Base-by-base conservation (phyloP, 495 filamentous ascomycete species). In the Cercophora newfieldiana region DNA sequence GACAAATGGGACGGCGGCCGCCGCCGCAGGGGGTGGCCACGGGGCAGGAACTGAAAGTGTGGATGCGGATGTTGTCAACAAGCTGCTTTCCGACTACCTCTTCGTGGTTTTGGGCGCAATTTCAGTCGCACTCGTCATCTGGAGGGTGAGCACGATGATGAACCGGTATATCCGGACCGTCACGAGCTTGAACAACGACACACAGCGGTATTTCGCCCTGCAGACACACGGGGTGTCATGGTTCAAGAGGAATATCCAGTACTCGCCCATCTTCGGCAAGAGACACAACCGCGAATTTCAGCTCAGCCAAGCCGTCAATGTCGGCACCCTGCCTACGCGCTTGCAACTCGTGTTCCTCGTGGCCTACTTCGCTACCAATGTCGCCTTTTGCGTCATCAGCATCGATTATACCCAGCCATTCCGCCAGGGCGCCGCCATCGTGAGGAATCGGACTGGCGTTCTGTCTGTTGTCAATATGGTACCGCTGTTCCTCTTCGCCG, bases 231-330 rank as follows among this genome's bases (percentile, higher is more conserved):
- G 81, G 55, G 81, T 90, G 84, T 89, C 86, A 83, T 73, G 84
- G 80, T 75, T 96, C 59, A 97, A 98, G 83, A 90, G 88, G 66
- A 85, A 95, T 69, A 54, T 98, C 2, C 78, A 95, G 0, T 94
- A 94, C 71, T 86, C 95, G 4, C 95, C 95, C 21, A 76, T 98
- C 24, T 87, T 90, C 68, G 85, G 82, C 28, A 92, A 94, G 71
- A 83, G 94, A 69, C 95, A 97, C 75, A 97, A 97, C 69, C 83
- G 89, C 29, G 92, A 96, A 74, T 83, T 98, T 67, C 90, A 92
- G 72, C 78, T 99, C n/a, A 93, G 90, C 30, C 83, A 84, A 10
- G 93, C 92, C n/a, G 67, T 97, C 72, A 92, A 90, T 68, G 88
- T 97, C 57, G 95, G 95, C 49, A 97, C 94, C 0, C 79, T 99